Evolutionary conservation across 805 yeast genomes (phyloP), one percentile per base, ranked within the genome.

Genomic region (Yarrowia phangngaensis): DNA sequence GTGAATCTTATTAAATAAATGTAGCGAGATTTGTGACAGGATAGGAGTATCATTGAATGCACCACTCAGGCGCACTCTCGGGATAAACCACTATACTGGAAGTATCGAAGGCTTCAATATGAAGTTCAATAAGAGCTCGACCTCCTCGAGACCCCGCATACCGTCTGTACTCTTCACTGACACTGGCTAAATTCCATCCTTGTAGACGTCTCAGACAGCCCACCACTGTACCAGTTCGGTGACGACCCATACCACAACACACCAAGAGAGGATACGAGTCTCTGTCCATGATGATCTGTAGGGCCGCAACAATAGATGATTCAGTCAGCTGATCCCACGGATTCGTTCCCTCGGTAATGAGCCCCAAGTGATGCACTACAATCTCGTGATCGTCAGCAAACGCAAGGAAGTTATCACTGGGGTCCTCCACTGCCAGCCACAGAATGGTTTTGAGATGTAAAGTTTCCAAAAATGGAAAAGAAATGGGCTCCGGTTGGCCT

Each of bases 191-290:
- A 60, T 94, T 92, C 98, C 98, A 90, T n/a, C 94, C 90, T 71
- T 92, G 97, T 14, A 92, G 69, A 52, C 95, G 74, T 54, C 98
- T 70, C 36, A 90, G 68, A 64, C 98, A 90, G 1, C 98, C 98
- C 52, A 92, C 79, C 3, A 92, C 95, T 0, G 97, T 89, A 1
- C 98, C 98, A 0, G 97, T 89, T 55, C 98, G 73, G 64, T 90
- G 98, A 56, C 98, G 72, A 0, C 98, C 98, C 98, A 92, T 92
- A 11, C 97, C 96, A 59, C 97, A 92, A 64, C 97, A 92, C 4
- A 89, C 89, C 43, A 92, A 68, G 53, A 92, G 59, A 0, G 98
- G 97, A 59, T 86, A 85, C 62, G 80, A 78, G n/a, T 76, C 73
- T 54, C 74, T 74, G 57, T 85, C 76, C 33, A 81, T 76, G 14